Evolutionary conservation across 495 filamentous ascomycete species (phyloP).

Genomic region (Ramalina peruviana): DNA sequence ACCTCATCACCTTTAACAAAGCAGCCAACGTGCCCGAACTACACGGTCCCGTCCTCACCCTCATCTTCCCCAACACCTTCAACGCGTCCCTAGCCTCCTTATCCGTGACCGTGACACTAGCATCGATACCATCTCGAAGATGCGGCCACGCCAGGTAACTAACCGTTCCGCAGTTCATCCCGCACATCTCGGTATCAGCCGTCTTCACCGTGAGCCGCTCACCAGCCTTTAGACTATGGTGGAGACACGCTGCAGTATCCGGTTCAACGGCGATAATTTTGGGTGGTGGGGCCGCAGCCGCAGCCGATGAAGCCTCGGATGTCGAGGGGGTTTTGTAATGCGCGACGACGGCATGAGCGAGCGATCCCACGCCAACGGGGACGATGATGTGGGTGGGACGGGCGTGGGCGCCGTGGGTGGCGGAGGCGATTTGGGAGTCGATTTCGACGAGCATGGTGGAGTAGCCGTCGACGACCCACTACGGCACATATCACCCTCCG

Average conservation of each 20-base stretch:
- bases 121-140: conserved; percentile 41
- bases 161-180: conserved; percentile 54
- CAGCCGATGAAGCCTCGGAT: neutral
- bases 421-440: conserved; percentile 34
- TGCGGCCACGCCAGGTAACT: conserved; percentile 48
- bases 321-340: conserved; percentile 41
- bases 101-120: conserved; percentile 41
- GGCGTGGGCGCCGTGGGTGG: conserved; percentile 1
- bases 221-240: conserved; percentile 32
- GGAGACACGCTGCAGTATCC: conserved; percentile 46
- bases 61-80: conserved; percentile 28
- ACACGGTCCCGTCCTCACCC: conserved; percentile 46
- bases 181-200: conserved; percentile 47
- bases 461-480: conserved; percentile 65
- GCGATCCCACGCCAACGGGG: conserved; percentile 52
- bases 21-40: conserved; percentile 48
- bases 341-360: conserved; percentile 43
- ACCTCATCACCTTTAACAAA: conserved; percentile 25
- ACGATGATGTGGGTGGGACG: conserved; percentile 28
- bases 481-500: neutral
- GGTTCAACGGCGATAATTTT: conserved; percentile 48
- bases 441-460: conserved; percentile 50
- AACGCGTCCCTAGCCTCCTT: conserved; percentile 39
- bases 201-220: conserved; percentile 32
- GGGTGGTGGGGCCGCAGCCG: neutral